Conservation (phyloP, 1,284 basidiomycete species). For the Apiotrichum gracile region DNA sequence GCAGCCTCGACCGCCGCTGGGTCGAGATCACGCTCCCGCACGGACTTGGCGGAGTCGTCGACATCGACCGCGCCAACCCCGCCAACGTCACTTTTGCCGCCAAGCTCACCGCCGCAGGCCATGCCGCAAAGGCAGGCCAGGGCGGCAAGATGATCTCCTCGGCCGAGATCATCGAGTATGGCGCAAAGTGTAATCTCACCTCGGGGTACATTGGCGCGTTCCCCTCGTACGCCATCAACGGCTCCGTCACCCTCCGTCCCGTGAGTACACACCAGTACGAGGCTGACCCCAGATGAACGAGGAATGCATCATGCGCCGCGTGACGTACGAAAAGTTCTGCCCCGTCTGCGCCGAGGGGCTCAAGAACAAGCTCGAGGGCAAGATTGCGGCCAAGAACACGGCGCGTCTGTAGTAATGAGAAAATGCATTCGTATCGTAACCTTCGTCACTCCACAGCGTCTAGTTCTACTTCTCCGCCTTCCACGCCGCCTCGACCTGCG, state of each 20-base stretch:
- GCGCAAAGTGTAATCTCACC: conserved; percentile 59
- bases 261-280: too few relatives aligned
- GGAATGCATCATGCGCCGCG: conserved; percentile 73
- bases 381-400: conserved; percentile 22
- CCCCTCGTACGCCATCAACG: conserved; percentile 56
- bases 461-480: too few relatives aligned
- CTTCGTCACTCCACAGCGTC: too few relatives aligned
- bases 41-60: conserved; percentile 8
- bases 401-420: not conserved
- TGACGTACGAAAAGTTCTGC: conserved; percentile 58
- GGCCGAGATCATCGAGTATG: conserved; percentile 70
- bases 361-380: conserved; percentile 15
- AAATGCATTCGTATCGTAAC: too few relatives aligned
- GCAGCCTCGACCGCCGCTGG: conserved; percentile 44
- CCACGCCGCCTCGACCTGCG: conserved; percentile 26
- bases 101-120: conserved; percentile 52
- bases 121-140: conserved; percentile 56
- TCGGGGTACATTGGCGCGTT: conserved; percentile 63
- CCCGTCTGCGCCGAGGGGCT: conserved; percentile 67
- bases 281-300: conserved; percentile 76
- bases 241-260: conserved; percentile 35
- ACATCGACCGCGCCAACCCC: not conserved
- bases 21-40: conserved; percentile 28
- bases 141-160: conserved; percentile 57
- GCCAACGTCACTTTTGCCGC: conserved; percentile 53